Evolutionary conservation across 2,329 filamentous ascomycete species (phyloP), one percentile per base, ranked within the genome.

Genomic region (Fusarium sp.): DNA sequence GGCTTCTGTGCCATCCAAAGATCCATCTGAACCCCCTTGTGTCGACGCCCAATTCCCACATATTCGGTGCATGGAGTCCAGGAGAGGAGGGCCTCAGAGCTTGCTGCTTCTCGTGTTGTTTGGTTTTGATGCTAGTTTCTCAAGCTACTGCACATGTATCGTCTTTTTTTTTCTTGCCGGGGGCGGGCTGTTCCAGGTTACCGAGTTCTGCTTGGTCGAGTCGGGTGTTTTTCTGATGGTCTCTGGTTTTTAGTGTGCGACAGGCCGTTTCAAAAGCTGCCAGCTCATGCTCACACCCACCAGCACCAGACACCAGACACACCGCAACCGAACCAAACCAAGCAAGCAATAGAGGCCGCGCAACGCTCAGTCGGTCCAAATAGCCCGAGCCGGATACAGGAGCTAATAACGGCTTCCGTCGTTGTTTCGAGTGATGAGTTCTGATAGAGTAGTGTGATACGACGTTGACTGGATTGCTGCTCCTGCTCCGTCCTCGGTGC

Each of bases 231-330:
- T 53, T 53, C 36, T 55, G 49, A 16, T 53, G 49, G 11, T 34
- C 18, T 49, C 23, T 64, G 54, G 44, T 51, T 55, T 57, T 55
- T 55, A 42, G 62, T 61, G 65, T 68, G 65, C 63, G 65, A 63
- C 57, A 60, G 33, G 33, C 58, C 49, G 70, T 72, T 72, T 72
- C 70, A 72, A 58, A 64, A 59, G 62, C 55, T 67, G 65, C 62
- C 62, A 67, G 54, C 62, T 55, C 65, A 64, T 46, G 55, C 64
- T 33, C 50, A 57, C 36, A 36, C 14, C 33, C 34, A 36, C 34
- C 34, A 36, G 13, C 33, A 38, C 33, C 33, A 33, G 31, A 25
- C 31, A 34, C 34, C 38, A 57, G 23, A 60, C 57, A 68, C 58
- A 38, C 51, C 62, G 46, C 51, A 54, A 58, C 18, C 33, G 25